Base-by-base conservation (phyloP, 1,284 basidiomycete species). In the Apiotrichum veenhuisii region DNA sequence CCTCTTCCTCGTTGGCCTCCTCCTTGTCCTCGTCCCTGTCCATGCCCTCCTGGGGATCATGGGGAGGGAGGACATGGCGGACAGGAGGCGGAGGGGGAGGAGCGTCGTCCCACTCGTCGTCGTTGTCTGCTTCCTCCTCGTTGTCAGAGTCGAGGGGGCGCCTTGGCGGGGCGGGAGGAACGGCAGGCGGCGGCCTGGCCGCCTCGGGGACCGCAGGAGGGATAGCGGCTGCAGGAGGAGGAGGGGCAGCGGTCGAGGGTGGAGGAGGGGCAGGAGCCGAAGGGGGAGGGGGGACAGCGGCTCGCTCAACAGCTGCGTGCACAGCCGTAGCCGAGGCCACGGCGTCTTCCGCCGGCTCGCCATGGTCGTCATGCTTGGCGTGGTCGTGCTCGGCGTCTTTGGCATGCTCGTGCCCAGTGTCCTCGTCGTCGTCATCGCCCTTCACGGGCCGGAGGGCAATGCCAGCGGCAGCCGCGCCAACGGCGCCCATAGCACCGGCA, bases 401-500 rank as follows among this genome's bases (percentile, higher is more conserved):
- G n/a, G n/a, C n/a, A n/a, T n/a, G n/a, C n/a, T n/a, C n/a, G n/a
- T n/a, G n/a, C n/a, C n/a, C n/a, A n/a, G n/a, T 30, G 30, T 30
- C 27, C 5, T 37, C 5, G 23, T 43, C 42, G 42, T 17, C 42
- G 15, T 7, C 22, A 8, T 47, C 25, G 20, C 23, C 22, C 15
- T 22, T 18, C 17, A 57, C 52, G 26, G 66, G 63, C 0, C 58
- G 57, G n/a, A 75, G 47, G 7, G 76, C 71, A 22, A 77, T 76
- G 2, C 76, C 76, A 23, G 72, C 73, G 1, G 65, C 66, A 25
- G 54, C 52, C 1, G 74, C 76, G 9, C 76, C 76, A 30, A 68
- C 64, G 0, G 67, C 63, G 15, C 74, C 76, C 7, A 55, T 57
- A 0, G 49, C 43, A 3, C 72, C 69, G 14, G 47, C 38, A 5